Evolutionary conservation across 2,329 filamentous ascomycete species (phyloP).

Genomic region (Hymenoscyphus fraxineus): DNA sequence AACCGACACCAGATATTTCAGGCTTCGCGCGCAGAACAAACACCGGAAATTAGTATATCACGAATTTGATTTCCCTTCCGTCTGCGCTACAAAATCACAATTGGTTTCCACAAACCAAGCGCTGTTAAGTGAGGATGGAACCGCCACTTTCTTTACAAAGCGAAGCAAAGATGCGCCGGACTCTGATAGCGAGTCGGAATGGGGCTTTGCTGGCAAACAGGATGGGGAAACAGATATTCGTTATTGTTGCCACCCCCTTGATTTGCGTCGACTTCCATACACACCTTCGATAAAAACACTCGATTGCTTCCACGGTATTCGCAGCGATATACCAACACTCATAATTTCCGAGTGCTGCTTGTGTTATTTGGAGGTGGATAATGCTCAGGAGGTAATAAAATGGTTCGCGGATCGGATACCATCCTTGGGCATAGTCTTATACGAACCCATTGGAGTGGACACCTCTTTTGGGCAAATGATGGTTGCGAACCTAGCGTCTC

Average conservation of each 20-base stretch:
- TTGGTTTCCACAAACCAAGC: constrained; percentile 19
- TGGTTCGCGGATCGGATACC: constrained; percentile 57
- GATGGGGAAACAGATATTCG: constrained; percentile 18
- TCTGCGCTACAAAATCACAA: constrained; percentile 54
- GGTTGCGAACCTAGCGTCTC: constrained; percentile 79
- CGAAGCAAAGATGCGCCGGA: constrained; percentile 26
- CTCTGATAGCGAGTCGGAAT: constrained; percentile 26
- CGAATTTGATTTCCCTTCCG: constrained; percentile 82
- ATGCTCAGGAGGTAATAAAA: constrained; percentile 60
- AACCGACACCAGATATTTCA: constrained; percentile 85
- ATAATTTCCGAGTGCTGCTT: constrained; percentile 94
- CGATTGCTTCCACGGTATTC: constrained; percentile 42
- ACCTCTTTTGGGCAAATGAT: constrained; percentile 90
- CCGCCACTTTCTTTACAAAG: constrained; percentile 38
- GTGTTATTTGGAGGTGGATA: constrained; percentile 71
- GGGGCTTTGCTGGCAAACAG: constrained; percentile 24
- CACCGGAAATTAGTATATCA: constrained; percentile 65
- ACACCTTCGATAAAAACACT: constrained; percentile 15
- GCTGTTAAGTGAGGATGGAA: constrained; percentile 13
- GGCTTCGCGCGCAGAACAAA: constrained; percentile 45
- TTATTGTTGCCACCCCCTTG: constrained; percentile 48
- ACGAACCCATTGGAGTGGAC: constrained; percentile 81
- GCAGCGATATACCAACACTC: constrained; percentile 67
- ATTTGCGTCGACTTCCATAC: constrained; percentile 31
- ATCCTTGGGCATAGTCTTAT: constrained; percentile 63